Percentiles rank a stretch among this genome's conserved stretches.
These are phyloP conservation scores for Microbotryum lychnidis-dioicae DNA, from an alignment of 1,284 basidiomycete species.

Conservation along the genomic window DNA sequence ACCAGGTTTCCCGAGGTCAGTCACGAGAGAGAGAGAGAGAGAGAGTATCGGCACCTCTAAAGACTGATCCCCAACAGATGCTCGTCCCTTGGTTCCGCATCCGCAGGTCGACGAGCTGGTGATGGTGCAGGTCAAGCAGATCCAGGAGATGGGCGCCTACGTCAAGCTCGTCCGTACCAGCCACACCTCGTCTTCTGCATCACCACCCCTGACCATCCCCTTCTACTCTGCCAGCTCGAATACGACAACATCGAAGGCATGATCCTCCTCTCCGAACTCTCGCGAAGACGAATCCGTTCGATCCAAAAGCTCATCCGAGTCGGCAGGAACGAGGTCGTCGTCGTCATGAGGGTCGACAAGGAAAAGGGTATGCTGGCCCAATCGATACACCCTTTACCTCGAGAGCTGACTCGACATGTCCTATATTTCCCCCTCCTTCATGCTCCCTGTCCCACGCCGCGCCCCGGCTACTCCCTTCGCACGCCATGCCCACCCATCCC, in stretches of 20 bases:
- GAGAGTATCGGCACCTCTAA: too few relatives aligned
- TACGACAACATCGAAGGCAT: constrained; percentile 99
- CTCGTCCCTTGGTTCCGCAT: constrained; percentile 35
- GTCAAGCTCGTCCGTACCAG: constrained; percentile 74
- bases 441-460: background rate
- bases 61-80: too few relatives aligned
- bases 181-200: background rate
- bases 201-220: background rate
- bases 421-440: background rate
- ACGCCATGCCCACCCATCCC: background rate
- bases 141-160: constrained; percentile 99
- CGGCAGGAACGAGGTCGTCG: constrained; percentile 96
- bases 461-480: too few relatives aligned
- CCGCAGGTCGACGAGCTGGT: constrained; percentile 84
- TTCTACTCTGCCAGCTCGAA: constrained; percentile 59
- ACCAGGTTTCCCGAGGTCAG: constrained; percentile 43
- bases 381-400: too few relatives aligned
- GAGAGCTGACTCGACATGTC: too few relatives aligned
- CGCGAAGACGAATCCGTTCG: constrained; percentile 88
- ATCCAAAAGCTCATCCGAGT: constrained; percentile 98
- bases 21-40: background rate
- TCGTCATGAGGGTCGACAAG: constrained; percentile 96
- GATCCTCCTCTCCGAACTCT: constrained; percentile 96
- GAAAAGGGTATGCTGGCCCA: constrained; percentile 70
- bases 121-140: constrained; percentile 98